Percentiles rank a stretch among this genome's conserved stretches.
phyloP scores from a whole-genome alignment of 495 filamentous ascomycete genomes.

The Extremus antarcticus region DNA sequence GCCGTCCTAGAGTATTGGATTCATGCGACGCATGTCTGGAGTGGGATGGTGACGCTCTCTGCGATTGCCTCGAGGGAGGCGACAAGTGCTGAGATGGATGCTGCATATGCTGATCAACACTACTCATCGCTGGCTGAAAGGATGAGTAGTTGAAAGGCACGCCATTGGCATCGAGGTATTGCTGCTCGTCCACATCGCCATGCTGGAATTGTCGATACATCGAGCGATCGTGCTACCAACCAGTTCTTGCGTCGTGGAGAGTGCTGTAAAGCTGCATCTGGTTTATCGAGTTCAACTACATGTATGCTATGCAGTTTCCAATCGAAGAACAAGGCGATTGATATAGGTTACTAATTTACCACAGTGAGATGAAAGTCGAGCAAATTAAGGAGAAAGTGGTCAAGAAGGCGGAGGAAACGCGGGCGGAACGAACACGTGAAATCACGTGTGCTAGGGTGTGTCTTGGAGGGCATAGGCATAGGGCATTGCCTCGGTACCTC shows the following conservation, averaged over 20 bases:
- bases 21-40: not conserved
- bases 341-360: not conserved
- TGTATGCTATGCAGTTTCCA: not conserved
- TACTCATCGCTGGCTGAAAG: not conserved
- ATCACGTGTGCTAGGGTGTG: too few relatives aligned
- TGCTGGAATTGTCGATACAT: conserved; percentile 9
- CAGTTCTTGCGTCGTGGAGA: not conserved
- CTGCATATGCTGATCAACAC: not conserved
- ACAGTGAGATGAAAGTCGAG: too few relatives aligned
- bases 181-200: conserved; percentile 6
- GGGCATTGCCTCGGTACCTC: too few relatives aligned
- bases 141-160: not conserved
- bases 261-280: too few relatives aligned
- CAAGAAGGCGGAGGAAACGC: not conserved
- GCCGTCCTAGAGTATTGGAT: not conserved
- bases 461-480: too few relatives aligned
- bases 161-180: conserved; percentile 5
- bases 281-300: too few relatives aligned
- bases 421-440: not conserved
- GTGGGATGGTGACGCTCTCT: not conserved
- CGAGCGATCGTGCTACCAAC: not conserved
- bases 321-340: not conserved
- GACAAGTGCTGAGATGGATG: not conserved
- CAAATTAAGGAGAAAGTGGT: not conserved
- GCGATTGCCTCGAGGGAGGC: not conserved